A percentile compares a stretch with the other conserved stretches of the same genome.
Evolutionary conservation across 352 stramenopile genomes (phyloP).

Genomic region (Globisporangium parvum): DNA sequence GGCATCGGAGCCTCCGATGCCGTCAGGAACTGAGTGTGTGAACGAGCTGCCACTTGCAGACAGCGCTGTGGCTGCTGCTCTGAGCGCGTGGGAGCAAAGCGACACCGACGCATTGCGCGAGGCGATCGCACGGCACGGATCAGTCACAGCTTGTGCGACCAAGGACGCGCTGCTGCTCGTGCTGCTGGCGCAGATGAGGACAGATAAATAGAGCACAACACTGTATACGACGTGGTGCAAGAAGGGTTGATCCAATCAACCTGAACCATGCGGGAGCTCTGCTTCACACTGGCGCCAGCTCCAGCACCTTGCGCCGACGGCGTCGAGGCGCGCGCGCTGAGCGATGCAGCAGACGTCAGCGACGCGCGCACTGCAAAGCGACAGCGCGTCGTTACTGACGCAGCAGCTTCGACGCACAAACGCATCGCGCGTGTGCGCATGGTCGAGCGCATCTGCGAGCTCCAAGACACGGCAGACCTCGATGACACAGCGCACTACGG

Average conservation of each 20-base stretch:
- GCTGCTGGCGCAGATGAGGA: too few species aligned
- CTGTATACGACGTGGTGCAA: too few species aligned
- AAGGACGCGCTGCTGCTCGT: too few species aligned
- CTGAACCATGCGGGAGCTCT: neutral
- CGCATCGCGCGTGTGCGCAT: conserved; percentile 29
- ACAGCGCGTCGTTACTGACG: neutral
- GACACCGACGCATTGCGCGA: neutral
- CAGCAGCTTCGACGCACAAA: neutral
- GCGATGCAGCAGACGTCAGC: neutral
- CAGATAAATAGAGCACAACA: too few species aligned
- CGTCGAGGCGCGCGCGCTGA: neutral
- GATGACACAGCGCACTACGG: conserved; percentile 33
- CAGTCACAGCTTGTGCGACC: neutral
- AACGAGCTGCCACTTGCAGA: neutral
- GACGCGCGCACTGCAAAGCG: conserved; percentile 1
- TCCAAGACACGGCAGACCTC: conserved; percentile 12
- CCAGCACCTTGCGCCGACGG: neutral
- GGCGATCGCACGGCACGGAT: neutral
- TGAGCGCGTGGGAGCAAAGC: neutral
- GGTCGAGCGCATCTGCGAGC: conserved; percentile 52
- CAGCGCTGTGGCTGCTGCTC: neutral
- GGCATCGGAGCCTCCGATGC: neutral
- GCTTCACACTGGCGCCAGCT: neutral
- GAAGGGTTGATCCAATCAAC: too few species aligned
- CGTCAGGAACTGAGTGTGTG: too few species aligned